Percentiles rank a stretch among this genome's conserved stretches.
Evolutionary conservation across 2,329 filamentous ascomycete species (phyloP).

Genomic region (Grosmannia serpens): DNA sequence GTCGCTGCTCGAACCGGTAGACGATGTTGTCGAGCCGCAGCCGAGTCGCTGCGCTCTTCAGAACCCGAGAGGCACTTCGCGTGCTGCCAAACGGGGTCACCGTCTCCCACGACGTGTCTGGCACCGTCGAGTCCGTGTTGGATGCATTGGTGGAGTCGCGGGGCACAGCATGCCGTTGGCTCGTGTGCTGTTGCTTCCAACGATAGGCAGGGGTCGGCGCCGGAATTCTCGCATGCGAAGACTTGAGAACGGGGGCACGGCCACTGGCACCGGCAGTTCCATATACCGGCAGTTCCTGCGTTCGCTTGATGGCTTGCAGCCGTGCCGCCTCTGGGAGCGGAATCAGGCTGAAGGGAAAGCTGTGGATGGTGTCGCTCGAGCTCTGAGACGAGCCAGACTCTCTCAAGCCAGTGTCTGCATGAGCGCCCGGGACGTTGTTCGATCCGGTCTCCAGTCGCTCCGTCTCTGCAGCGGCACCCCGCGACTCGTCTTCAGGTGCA

Average conservation of each 20-base stretch:
- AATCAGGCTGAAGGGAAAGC: constrained; percentile 20
- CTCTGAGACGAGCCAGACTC: constrained; percentile 9
- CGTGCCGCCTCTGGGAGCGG: constrained; percentile 19
- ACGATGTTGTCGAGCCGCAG: constrained; percentile 6
- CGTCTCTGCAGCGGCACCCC: neutral
- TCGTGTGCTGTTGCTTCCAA: neutral
- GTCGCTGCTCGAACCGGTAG: neutral
- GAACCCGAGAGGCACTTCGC: neutral
- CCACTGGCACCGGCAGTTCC: no score
- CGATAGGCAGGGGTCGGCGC: neutral
- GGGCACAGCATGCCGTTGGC: neutral
- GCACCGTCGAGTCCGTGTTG: no score
- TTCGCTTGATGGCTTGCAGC: constrained; percentile 14
- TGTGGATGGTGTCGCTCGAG: constrained; percentile 11
- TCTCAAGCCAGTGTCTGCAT: neutral
- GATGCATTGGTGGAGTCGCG: no score
- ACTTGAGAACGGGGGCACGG: no score
- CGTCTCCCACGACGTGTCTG: neutral
- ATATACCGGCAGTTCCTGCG: neutral
- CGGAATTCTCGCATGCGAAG: no score
- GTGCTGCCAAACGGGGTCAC: neutral
- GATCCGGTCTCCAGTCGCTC: neutral
- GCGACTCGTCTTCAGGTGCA: no score
- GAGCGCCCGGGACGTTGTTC: neutral
- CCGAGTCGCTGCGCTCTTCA: constrained; percentile 4